phyloP scores from a whole-genome alignment of 2,329 filamentous ascomycete genomes.

The Falciphora oryzae region DNA sequence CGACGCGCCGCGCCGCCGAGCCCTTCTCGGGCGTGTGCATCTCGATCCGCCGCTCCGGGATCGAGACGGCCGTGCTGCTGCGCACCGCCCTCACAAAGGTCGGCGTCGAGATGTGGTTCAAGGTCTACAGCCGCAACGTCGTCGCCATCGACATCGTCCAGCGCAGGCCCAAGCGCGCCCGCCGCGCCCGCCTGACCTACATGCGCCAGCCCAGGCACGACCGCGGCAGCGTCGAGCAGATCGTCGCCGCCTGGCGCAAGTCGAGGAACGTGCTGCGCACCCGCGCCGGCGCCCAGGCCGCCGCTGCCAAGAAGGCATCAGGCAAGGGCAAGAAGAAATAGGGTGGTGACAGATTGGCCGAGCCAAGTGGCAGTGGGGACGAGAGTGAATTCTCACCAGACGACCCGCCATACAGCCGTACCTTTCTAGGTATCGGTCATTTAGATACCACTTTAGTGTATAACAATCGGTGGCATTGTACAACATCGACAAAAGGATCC shows the following conservation, averaged over 20 bases:
- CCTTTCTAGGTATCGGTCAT: not conserved
- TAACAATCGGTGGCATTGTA: not conserved
- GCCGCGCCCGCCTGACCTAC: slow-evolving; percentile 83
- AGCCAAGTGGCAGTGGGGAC: no score
- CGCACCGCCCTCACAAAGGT: slow-evolving; percentile 81
- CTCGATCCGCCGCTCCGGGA: slow-evolving; percentile 78
- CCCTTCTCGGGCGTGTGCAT: slow-evolving; percentile 87
- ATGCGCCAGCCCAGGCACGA: slow-evolving; percentile 87
- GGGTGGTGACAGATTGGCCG: not conserved
- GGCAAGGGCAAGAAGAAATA: slow-evolving; percentile 5
- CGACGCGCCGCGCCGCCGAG: slow-evolving; percentile 72
- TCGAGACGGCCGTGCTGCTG: slow-evolving; percentile 83
- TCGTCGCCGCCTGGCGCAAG: slow-evolving; percentile 58
- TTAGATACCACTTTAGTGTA: not conserved
- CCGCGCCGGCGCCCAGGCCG: slow-evolving; percentile 14
- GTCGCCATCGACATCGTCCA: slow-evolving; percentile 91
- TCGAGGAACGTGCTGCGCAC: slow-evolving; percentile 33
- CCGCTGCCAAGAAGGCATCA: slow-evolving; percentile 12
- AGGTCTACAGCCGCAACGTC: slow-evolving; percentile 86
- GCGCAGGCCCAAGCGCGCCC: slow-evolving; percentile 74
- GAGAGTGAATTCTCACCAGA: no score
- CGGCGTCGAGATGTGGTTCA: slow-evolving; percentile 96
- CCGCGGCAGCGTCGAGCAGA: slow-evolving; percentile 75
- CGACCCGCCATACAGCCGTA: not conserved
- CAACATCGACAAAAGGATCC: not conserved